Evolutionary conservation across 495 filamentous ascomycete species (phyloP).

Genomic region (Aspergillus diversus): DNA sequence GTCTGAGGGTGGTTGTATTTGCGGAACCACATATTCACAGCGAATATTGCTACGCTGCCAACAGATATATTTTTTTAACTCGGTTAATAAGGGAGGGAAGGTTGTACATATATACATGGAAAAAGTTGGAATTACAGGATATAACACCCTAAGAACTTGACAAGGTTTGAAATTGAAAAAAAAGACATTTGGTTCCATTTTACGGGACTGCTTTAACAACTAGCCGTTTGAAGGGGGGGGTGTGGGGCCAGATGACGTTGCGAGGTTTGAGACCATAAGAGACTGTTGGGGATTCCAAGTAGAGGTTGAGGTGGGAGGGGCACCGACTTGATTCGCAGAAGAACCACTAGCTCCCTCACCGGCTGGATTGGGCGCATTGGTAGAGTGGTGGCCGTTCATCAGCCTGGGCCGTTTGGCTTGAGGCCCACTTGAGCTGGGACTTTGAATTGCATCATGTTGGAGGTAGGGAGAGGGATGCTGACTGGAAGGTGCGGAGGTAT

Average conservation of each 20-base stretch:
- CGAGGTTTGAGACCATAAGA: slow-evolving; percentile 6
- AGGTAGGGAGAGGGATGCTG: slow-evolving; percentile 43
- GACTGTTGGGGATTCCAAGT: slow-evolving; percentile 19
- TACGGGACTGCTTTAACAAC: not conserved
- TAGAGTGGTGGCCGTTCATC: slow-evolving; percentile 45
- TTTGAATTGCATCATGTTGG: slow-evolving; percentile 31
- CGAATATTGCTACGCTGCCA: too few species aligned
- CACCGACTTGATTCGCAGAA: slow-evolving; percentile 3
- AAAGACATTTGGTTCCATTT: too few species aligned
- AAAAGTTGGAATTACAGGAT: too few species aligned
- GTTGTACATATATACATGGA: too few species aligned
- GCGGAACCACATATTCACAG: too few species aligned
- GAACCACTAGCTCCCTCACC: slow-evolving; percentile 16
- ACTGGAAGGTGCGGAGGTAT: slow-evolving; percentile 30
- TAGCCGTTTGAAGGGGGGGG: slow-evolving; percentile 24
- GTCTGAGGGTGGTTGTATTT: too few species aligned
- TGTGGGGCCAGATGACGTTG: slow-evolving; percentile 24
- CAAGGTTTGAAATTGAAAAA: too few species aligned
- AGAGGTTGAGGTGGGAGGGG: not conserved
- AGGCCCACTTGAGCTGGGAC: slow-evolving; percentile 26
- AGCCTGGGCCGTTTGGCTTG: slow-evolving; percentile 47
- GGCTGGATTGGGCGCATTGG: slow-evolving; percentile 15
- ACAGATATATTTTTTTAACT: too few species aligned
- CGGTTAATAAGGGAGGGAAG: too few species aligned
- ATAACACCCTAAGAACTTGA: too few species aligned